These are phyloP conservation scores for Arachis hypogaea DNA, from an alignment of 306 rosid genomes.

Conservation along the genomic window DNA sequence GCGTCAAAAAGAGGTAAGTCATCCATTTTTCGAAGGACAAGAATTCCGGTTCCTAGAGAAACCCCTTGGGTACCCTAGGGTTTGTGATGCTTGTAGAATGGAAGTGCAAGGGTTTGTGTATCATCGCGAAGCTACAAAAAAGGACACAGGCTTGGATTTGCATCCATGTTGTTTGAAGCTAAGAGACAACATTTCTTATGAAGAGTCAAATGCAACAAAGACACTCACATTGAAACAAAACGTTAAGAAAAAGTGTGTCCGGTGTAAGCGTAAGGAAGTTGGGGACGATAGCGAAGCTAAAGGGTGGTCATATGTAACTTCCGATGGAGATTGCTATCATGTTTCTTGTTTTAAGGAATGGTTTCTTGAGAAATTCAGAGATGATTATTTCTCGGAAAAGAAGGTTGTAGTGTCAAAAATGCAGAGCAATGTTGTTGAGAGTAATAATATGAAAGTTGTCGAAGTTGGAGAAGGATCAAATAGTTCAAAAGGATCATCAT, in stretches of 20 bases:
- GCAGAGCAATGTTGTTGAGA: no score
- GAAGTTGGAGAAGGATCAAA: no score
- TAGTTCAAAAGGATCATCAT: no score
- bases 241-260: conserved; percentile 16
- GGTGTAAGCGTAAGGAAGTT: conserved; percentile 28
- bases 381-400: conserved; percentile 7
- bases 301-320: conserved; percentile 44
- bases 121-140: neutral
- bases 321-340: conserved; percentile 31
- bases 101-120: conserved; percentile 38
- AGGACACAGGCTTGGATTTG: conserved; percentile 9
- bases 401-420: no score
- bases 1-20: neutral
- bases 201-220: neutral
- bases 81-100: conserved; percentile 44
- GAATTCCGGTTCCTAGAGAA: neutral
- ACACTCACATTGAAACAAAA: neutral
- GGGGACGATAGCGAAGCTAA: neutral
- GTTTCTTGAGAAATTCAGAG: conserved; percentile 25
- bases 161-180: conserved; percentile 44
- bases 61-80: neutral
- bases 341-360: conserved; percentile 43
- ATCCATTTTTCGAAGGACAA: conserved; percentile 13
- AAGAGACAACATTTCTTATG: neutral
- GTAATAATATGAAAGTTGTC: no score